Conservation (phyloP, 1,284 basidiomycete species). For the Mycosarcoma maydis region DNA sequence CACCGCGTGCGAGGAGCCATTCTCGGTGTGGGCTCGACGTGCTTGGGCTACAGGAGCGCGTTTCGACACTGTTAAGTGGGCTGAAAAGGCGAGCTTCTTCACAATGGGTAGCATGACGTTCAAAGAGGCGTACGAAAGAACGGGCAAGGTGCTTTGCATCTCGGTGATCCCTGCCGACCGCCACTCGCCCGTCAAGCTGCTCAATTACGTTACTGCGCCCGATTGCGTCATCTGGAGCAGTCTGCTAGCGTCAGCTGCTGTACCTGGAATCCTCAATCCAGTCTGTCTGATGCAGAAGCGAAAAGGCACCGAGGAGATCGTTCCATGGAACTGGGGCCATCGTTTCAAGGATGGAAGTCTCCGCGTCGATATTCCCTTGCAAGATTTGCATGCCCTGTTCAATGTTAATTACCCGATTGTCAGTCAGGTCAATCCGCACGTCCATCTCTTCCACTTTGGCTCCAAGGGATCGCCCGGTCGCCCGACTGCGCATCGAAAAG, state of each 20-base stretch:
- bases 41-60: conserved; percentile 88
- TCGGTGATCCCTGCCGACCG: conserved; percentile 92
- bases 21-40: conserved; percentile 76
- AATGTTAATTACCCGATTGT: conserved; percentile 93
- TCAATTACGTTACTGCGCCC: conserved; percentile 95
- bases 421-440: conserved; percentile 95
- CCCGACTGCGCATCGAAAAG: conserved; percentile 89
- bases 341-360: conserved; percentile 66
- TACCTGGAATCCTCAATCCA: conserved; percentile 70
- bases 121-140: conserved; percentile 90
- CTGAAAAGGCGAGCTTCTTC: conserved; percentile 79
- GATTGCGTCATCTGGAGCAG: conserved; percentile 76
- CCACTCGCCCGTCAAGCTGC: conserved; percentile 88
- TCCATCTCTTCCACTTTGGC: conserved; percentile 97
- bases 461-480: conserved; percentile 91
- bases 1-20: conserved; percentile 85
- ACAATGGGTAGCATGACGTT: conserved; percentile 95
- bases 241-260: conserved; percentile 63
- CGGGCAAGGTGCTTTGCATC: conserved; percentile 88
- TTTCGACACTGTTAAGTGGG: conserved; percentile 92
- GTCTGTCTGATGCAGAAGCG: conserved; percentile 90
- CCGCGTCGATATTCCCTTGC: conserved; percentile 89
- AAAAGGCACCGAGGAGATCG: conserved; percentile 76
- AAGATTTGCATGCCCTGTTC: conserved; percentile 76
- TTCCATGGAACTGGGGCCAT: conserved; percentile 90